Base-by-base conservation (phyloP, 768 basidiomycete species). In the Gyrodon lividus region DNA sequence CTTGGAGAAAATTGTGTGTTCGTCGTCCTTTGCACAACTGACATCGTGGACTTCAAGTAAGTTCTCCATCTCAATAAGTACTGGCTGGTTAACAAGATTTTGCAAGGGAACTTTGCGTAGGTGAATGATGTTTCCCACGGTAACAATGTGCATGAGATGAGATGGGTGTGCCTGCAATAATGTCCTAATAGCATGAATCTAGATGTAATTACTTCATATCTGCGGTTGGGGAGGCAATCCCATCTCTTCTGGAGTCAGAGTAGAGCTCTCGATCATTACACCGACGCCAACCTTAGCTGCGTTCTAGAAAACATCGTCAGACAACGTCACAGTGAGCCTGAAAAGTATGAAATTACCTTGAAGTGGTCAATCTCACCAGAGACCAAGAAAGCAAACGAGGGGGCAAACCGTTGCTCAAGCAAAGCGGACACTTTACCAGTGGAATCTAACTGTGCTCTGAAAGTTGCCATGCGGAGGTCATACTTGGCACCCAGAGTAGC, bases 301-400 rank as follows among this genome's bases (percentile, higher is more conserved):
- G 70, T 93, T 94, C 93, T 98, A 58, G 43, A 54, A 4, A 24
- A 40, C 5, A 39, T 26, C 17, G 24, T 51, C 13, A 52, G 54
- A 22, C 12, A 13, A 30, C 12, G 30, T 14, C 28, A 54, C 8
- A 16, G 46, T 14, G 43, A 50, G 46, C 5, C 12, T 14, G 13
- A 12, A 16, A 37, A 4, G 5, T 40, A 58, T 6, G 50, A 20
- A 51, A 73, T 56, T 61, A 92, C 94, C 86, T 95, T 98, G 78
- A 92, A 88, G 80, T 99, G 97, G 70, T 99, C 97, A 59, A 99
- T 93, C 78, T 99, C 97, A 9, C 97, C 97, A 16, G 92, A 82
- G 41, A 99, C 84, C 61, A 95, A 70, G 79, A 99, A 97, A 13
- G 92, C 84, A 65, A 99, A 98, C 8, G 91, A 84, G 4, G 97